A percentile compares a stretch with the other conserved stretches of the same genome.
Evolutionary conservation across 2,329 filamentous ascomycete genomes (phyloP).

Genomic region (Monosporascus sp.): DNA sequence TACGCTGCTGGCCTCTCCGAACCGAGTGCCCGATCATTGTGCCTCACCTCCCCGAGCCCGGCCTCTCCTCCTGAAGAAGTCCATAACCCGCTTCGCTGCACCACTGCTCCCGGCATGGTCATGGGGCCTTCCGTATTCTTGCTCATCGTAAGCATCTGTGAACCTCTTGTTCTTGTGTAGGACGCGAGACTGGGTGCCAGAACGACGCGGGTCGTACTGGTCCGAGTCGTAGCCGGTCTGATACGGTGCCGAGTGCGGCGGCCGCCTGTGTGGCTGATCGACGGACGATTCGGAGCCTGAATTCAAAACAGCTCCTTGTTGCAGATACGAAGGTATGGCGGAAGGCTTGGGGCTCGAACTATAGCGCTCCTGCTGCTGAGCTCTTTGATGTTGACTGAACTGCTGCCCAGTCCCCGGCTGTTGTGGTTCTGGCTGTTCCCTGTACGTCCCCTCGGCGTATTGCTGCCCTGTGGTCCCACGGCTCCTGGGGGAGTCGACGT

Average conservation of each 20-base stretch:
- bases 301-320: constrained; percentile 41
- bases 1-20: neutral
- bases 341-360: constrained; percentile 36
- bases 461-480: constrained; percentile 20
- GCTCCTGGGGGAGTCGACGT: constrained; percentile 23
- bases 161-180: constrained; percentile 87
- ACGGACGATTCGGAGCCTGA: constrained; percentile 51
- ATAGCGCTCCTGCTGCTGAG: constrained; percentile 38
- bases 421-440: constrained; percentile 30
- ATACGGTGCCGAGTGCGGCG: constrained; percentile 39
- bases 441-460: constrained; percentile 34
- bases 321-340: constrained; percentile 42
- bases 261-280: constrained; percentile 38
- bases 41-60: constrained; percentile 62
- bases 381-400: constrained; percentile 23
- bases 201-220: constrained; percentile 35
- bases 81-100: constrained; percentile 90
- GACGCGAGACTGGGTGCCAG: constrained; percentile 44
- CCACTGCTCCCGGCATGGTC: constrained; percentile 78
- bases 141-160: constrained; percentile 79
- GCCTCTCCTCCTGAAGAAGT: constrained; percentile 88
- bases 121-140: constrained; percentile 51
- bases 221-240: constrained; percentile 40
- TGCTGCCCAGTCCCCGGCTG: constrained; percentile 21
- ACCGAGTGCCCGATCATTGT: constrained; percentile 4